Base-by-base conservation (phyloP, 371 early-diverging fungal species). In the Mortierella polycephala region DNA sequence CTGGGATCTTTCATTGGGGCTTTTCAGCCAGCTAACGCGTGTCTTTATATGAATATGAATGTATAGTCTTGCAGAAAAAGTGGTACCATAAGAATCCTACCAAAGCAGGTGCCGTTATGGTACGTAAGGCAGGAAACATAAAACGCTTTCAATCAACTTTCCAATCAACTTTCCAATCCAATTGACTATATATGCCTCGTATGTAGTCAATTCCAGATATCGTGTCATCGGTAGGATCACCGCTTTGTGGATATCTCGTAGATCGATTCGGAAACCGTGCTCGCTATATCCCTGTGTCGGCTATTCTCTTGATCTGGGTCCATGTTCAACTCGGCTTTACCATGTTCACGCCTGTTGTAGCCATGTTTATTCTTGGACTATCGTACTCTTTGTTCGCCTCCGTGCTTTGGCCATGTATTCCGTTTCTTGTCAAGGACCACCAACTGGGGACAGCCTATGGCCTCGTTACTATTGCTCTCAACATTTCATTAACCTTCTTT, bases 381-480 rank as follows among this genome's bases (percentile, higher is more conserved):
- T 75, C 83, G 10, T 89, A 86, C 63, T 84, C 87, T 45, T 46
- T 86, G 13, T 89, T 88, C 57, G 81, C 72, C 7, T 73, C 86
- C 0, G 86, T 84, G 0, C 58, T 90, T 8, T 90, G 90, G 90
- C 87, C 89, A 1, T 86, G 86, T 69, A 85, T 90, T 11, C 87
- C 90, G 0, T 76, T 83, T 18, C 74, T 90, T 10, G 90, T 87
- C 23, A 52, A 75, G 47, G 81, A 81, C 20, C 65, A 75, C 49
- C 83, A 76, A 45, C 83, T 92, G 14, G 92, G 90, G 7, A 86
- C 91, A 3, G 92, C 90, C 0, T 92, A 89, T 66, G 92, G 92
- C 0, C 60, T 91, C 4, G 83, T 85, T n/a, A 89, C 90, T 0
- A 82, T 85, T 20, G 87, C 88, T 9, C 76, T 92, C 39, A 92